Conservation (phyloP, 1,284 basidiomycete genomes). For the Singerocomus inundabilis region DNA sequence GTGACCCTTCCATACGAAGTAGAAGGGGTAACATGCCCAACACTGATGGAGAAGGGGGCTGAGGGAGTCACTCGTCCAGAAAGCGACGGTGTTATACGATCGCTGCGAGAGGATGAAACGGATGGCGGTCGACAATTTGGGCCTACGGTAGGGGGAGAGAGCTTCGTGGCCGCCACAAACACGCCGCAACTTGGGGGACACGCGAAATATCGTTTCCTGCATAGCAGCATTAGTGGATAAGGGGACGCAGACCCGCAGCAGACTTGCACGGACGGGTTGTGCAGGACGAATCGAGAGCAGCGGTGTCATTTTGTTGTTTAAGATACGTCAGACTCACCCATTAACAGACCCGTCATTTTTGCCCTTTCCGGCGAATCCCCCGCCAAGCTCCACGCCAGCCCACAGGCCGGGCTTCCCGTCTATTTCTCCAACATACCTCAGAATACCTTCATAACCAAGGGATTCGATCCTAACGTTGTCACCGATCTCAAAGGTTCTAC, state of each 20-base stretch:
- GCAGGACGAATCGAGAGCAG: not conserved
- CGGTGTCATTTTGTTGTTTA: not conserved
- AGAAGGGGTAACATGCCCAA: conserved; percentile 48
- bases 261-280: not conserved
- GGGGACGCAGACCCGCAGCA: not conserved
- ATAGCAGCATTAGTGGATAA: conserved; percentile 8
- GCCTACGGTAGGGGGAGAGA: conserved; percentile 73
- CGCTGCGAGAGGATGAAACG: conserved; percentile 71
- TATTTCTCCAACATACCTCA: conserved; percentile 80
- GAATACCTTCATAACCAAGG: conserved; percentile 78
- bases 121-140: conserved; percentile 68
- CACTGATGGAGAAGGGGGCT: conserved; percentile 38
- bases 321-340: conserved; percentile 58
- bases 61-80: conserved; percentile 48
- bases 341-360: conserved; percentile 93
- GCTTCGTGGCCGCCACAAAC: conserved; percentile 81
- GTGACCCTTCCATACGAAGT: conserved; percentile 38
- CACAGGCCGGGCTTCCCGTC: conserved; percentile 84
- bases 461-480: conserved; percentile 84
- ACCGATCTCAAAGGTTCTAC: conserved; percentile 61
- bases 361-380: conserved; percentile 86
- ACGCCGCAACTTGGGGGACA: conserved; percentile 89
- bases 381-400: conserved; percentile 89
- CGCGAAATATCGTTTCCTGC: conserved; percentile 80
- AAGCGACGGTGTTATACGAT: conserved; percentile 51